A percentile compares a stretch with the other conserved stretches of the same genome.
phyloP scores from a whole-genome alignment of 345 rosid genomes.

The Turnera subulata region DNA sequence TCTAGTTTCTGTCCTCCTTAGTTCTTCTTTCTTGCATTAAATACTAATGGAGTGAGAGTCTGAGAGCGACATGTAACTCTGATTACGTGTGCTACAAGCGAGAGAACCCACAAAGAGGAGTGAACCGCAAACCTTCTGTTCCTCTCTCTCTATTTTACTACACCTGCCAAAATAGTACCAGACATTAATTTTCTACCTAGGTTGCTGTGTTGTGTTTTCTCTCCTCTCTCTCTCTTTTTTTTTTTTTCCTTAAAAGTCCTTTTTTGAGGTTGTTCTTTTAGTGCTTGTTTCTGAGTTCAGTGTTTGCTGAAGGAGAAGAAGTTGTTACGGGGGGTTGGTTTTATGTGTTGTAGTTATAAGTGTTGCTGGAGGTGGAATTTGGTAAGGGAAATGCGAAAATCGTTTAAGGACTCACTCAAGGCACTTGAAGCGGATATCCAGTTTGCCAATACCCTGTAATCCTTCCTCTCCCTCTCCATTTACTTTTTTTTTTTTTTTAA shows the following conservation, averaged over 20 bases:
- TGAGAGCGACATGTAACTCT: too few species aligned
- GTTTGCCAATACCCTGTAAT: conserved; percentile 90
- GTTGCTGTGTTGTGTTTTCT: too few species aligned
- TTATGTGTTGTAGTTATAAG: background rate
- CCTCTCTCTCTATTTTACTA: background rate
- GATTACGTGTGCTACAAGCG: background rate
- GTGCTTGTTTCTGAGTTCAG: conserved; percentile 2
- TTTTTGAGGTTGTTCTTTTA: background rate
- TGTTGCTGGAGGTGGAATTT: conserved; percentile 17
- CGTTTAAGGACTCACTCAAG: conserved; percentile 90
- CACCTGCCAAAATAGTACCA: background rate
- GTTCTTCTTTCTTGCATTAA: too few species aligned
- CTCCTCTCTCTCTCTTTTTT: too few species aligned
- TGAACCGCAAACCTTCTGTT: background rate
- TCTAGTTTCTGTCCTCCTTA: too few species aligned
- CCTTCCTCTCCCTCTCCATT: background rate
- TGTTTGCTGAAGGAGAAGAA: background rate
- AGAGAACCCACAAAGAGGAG: background rate
- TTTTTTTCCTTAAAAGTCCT: too few species aligned
- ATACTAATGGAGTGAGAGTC: too few species aligned
- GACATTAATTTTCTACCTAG: background rate
- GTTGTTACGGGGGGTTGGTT: conserved; percentile 5
- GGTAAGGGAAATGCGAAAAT: conserved; percentile 63
- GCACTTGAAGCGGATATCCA: conserved; percentile 99
- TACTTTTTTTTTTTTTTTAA: background rate